Evolutionary conservation across 2,329 filamentous ascomycete species (phyloP), one percentile per base, ranked within the genome.

Genomic region (Elsinoe perseae): DNA sequence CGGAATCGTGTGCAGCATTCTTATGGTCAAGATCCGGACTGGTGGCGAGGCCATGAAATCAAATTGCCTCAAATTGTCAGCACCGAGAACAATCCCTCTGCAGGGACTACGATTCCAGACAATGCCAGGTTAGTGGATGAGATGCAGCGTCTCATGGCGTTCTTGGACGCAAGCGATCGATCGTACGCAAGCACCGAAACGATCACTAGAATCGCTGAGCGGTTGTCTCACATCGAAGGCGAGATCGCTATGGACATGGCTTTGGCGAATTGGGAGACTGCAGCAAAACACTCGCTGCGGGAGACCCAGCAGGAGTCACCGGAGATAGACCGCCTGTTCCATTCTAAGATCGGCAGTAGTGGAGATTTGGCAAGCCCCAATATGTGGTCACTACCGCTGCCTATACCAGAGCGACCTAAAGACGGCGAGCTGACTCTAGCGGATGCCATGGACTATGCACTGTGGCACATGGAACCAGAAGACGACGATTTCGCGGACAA

Each of bases 31-130:
- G 76, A 82, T 58, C 61, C 72, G 1, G 77, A 81, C 9, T 85
- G 82, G 82, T 85, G 82, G 82, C 79, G 77, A 62, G 82, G 82
- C 18, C 74, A 73, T 27, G 65, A 74, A 0, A 77, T 81, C 23
- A 69, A 74, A 27, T 66, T 75, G 12, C 72, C 77, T 2, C 76
- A 74, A 46, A 75, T 79, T 20, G 73, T 82, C n/a, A 58, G 52
- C 73, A 77, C 52, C 64, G 67, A 59, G 2, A 64, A 62, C 20
- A 62, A 62, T 3, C 54, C 27, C 18, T 59, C 62, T 32, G 59
- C 64, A 4, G 62, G 68, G 4, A 59, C 63, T 27, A 65, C 65
- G 5, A 62, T 63, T n/a, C 63, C 68, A 32, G 56, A 54, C 18
- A 70, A 74, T 38, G 73, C 78, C 42, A 72, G 75, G 2, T 68